Percentiles rank a stretch among this genome's conserved stretches.
Evolutionary conservation across 1,284 basidiomycete genomes (phyloP).

Genomic region (Rhodofomes roseus): DNA sequence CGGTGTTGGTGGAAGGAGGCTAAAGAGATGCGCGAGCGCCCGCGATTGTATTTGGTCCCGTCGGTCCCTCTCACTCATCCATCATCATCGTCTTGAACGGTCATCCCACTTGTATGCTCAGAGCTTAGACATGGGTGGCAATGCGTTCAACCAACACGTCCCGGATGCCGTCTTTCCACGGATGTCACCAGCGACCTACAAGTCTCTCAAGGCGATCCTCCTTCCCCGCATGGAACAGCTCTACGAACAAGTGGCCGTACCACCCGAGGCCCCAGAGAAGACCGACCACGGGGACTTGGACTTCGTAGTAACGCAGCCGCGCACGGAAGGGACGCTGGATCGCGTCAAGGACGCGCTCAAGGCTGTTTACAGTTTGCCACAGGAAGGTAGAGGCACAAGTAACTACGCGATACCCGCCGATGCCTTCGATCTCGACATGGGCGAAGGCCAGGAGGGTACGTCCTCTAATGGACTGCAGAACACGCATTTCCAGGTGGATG

Average conservation of each 20-base stretch:
- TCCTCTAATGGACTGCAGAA: neutral
- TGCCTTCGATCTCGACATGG: constrained; percentile 15
- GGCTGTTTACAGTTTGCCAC: constrained; percentile 43
- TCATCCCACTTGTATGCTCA: neutral
- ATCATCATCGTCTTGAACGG: neutral
- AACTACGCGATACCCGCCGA: constrained; percentile 54
- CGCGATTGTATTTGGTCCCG: neutral
- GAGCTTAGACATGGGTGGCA: constrained; percentile 55
- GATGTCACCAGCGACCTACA: constrained; percentile 50
- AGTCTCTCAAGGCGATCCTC: constrained; percentile 43
- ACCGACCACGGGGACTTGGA: constrained; percentile 63
- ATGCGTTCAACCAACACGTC: constrained; percentile 51
- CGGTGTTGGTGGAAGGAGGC: neutral
- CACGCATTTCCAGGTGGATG: constrained; percentile 53
- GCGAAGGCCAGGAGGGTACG: neutral
- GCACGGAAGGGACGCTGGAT: constrained; percentile 32
- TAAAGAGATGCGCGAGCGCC: neutral
- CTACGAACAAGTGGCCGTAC: constrained; percentile 48
- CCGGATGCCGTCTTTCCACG: constrained; percentile 50
- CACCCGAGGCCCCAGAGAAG: constrained; percentile 62
- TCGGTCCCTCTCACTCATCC: neutral
- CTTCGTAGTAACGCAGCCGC: constrained; percentile 49
- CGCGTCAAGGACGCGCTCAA: constrained; percentile 41
- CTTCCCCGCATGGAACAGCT: constrained; percentile 37
- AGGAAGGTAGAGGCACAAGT: constrained; percentile 51